Conservation (phyloP, 1,284 basidiomycete genomes). For the Cutaneotrichosporon cutaneum region DNA sequence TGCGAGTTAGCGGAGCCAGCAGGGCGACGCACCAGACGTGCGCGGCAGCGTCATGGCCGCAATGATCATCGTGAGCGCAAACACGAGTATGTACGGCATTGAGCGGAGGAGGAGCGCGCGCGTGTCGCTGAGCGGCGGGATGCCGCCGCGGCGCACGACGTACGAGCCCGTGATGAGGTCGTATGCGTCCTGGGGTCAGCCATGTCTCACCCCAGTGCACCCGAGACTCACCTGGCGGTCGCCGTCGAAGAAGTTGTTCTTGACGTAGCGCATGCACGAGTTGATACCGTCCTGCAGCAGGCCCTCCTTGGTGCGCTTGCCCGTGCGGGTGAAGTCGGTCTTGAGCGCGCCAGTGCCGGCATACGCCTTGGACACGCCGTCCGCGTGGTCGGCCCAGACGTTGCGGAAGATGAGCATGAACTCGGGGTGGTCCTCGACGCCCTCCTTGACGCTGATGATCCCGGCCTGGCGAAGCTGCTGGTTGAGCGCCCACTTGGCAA, state of each 20-base stretch:
- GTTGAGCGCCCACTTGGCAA: slow-evolving; percentile 81
- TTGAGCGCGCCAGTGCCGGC: slow-evolving; percentile 94
- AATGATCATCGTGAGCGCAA: slow-evolving; percentile 81
- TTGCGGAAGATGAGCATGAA: slow-evolving; percentile 84
- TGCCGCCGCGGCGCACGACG: slow-evolving; percentile 69
- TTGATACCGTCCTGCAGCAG: slow-evolving; percentile 84
- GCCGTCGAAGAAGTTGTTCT: slow-evolving; percentile 98
- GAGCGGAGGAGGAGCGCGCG: slow-evolving; percentile 77
- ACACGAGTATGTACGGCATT: slow-evolving; percentile 80
- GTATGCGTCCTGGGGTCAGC: slow-evolving; percentile 69
- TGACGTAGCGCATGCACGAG: slow-evolving; percentile 80
- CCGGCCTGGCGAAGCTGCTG: slow-evolving; percentile 72
- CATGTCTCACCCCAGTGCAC: not conserved
- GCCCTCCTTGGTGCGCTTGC: slow-evolving; percentile 79
- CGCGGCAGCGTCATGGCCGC: slow-evolving; percentile 79
- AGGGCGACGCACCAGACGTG: slow-evolving; percentile 63
- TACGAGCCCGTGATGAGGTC: slow-evolving; percentile 92
- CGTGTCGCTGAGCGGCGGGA: slow-evolving; percentile 71
- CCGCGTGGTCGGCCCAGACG: slow-evolving; percentile 98
- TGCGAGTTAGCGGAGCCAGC: slow-evolving; percentile 22
- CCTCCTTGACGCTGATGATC: slow-evolving; percentile 67
- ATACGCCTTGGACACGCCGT: slow-evolving; percentile 86
- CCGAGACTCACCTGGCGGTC: slow-evolving; percentile 64
- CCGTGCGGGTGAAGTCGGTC: slow-evolving; percentile 94
- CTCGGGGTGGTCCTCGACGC: slow-evolving; percentile 72